Conservation (phyloP, 2,329 filamentous ascomycete genomes). For the Fusarium bactridioides region DNA sequence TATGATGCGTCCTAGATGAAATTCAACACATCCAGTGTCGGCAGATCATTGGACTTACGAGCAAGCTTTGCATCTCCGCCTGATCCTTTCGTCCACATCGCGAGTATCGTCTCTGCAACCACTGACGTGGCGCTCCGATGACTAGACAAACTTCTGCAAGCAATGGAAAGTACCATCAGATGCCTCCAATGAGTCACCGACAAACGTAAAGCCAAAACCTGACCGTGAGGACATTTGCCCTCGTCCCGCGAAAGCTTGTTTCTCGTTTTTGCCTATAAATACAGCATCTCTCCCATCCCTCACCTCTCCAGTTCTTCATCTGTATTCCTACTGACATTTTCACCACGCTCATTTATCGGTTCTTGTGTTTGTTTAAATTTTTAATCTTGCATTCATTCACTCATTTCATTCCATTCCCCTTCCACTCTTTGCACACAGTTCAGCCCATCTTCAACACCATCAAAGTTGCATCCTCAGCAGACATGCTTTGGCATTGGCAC, state of each 20-base stretch:
- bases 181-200: neutral
- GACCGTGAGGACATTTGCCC: neutral
- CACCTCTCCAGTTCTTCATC: neutral
- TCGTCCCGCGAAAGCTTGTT: neutral
- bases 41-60: neutral
- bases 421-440: neutral
- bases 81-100: neutral
- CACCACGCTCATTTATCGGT: neutral
- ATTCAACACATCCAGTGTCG: neutral
- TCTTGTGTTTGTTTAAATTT: neutral
- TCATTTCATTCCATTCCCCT: neutral
- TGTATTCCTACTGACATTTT: neutral
- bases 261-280: neutral
- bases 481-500: neutral
- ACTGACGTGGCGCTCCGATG: neutral
- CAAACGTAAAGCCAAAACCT: neutral
- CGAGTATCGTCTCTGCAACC: neutral
- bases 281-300: neutral
- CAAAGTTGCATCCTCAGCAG: neutral
- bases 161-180: neutral
- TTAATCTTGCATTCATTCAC: neutral
- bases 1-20: fast-evolving
- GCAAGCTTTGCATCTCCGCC: neutral
- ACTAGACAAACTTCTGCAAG: neutral
- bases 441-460: neutral